phyloP scores from a whole-genome alignment of 1,139 yeast genomes.

The Wickerhamiella infanticola region DNA sequence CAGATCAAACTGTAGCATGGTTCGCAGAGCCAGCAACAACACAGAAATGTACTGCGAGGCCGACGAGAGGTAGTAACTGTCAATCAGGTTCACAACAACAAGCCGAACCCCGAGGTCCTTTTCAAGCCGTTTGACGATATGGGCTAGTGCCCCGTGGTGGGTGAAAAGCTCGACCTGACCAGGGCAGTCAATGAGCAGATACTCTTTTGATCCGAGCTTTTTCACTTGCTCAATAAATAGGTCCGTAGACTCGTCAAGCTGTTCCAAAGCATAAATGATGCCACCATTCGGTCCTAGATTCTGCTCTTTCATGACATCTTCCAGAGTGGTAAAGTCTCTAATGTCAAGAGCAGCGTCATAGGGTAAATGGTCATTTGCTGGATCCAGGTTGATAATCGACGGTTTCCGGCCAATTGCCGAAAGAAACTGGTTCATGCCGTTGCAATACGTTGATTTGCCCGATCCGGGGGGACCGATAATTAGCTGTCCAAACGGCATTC shows the following conservation, averaged over 20 bases:
- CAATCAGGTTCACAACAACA: slow-evolving; percentile 78
- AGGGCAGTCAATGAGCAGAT: slow-evolving; percentile 87
- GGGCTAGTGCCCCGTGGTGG: slow-evolving; percentile 66
- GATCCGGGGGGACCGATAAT: slow-evolving; percentile 98
- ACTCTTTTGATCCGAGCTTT: slow-evolving; percentile 45
- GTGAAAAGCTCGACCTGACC: slow-evolving; percentile 96
- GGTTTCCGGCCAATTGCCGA: slow-evolving; percentile 87
- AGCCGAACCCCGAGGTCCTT: slow-evolving; percentile 54
- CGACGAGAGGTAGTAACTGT: slow-evolving; percentile 67
- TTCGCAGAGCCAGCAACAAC: slow-evolving; percentile 60
- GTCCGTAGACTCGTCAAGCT: slow-evolving; percentile 36
- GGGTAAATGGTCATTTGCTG: slow-evolving; percentile 75
- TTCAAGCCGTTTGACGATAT: slow-evolving; percentile 55
- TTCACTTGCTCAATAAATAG: slow-evolving; percentile 44
- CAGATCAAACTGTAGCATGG: slow-evolving; percentile 84
- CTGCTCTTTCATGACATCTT: slow-evolving; percentile 78
- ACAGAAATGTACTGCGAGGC: slow-evolving; percentile 89
- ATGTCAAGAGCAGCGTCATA: slow-evolving; percentile 82
- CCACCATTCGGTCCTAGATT: slow-evolving; percentile 92
- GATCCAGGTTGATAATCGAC: slow-evolving; percentile 73
- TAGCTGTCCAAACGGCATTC: slow-evolving; percentile 58
- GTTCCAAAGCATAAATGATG: slow-evolving; percentile 72
- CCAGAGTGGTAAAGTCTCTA: slow-evolving; percentile 71
- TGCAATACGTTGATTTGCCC: slow-evolving; percentile 90
- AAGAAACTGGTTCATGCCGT: slow-evolving; percentile 80